Base-by-base conservation (phyloP, 2,329 filamentous ascomycete species). In the Achaetomium macrosporum region DNA sequence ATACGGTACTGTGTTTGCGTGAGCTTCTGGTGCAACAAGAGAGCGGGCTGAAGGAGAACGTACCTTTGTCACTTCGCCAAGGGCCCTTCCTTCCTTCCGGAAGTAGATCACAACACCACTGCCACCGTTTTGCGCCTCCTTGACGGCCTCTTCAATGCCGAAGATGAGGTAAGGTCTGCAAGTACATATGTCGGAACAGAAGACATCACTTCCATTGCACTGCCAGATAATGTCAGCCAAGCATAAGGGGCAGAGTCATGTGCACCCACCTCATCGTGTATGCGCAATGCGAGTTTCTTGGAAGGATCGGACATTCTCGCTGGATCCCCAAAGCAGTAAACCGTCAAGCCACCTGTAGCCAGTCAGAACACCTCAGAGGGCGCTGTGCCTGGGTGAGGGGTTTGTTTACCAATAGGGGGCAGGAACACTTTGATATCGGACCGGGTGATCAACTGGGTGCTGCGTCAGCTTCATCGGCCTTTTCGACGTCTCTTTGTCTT, bases 21-120 rank as follows among this genome's bases (percentile, higher is more conserved):
- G 63, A 75, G 71, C 61, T 41, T 40, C 36, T 39, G 41, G 29
- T 42, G 43, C 42, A 49, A 47, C 47, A 42, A 36, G 5, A 63
- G 39, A 68, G 44, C 35, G 42, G 51, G 44, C 33, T 17, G 41
- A 46, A 43, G 61, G 31, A 46, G 35, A 68, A 61, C 78, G 81
- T 65, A 95, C 90, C 68, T 96, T 96, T 50, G 90, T 95, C 30
- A 99, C 93, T 70, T 99, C 93, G 49, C 93, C 93, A 7, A 97
- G 76, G 36, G 92, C 93, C 61, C 93, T 82, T 31, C 93, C 93
- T 74, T 99, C 93, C 69, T 99, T 99, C 61, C 93, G 84, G 81
- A 97, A 99, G 70, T 99, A 99, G 68, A 97, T 96, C 50, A 97
- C 93, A 19, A 96, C 90, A 52, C 92, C 92, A 62, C 87, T 92